Base-by-base conservation (phyloP, 2,329 filamentous ascomycete species). In the Drechmeria coniospora region DNA sequence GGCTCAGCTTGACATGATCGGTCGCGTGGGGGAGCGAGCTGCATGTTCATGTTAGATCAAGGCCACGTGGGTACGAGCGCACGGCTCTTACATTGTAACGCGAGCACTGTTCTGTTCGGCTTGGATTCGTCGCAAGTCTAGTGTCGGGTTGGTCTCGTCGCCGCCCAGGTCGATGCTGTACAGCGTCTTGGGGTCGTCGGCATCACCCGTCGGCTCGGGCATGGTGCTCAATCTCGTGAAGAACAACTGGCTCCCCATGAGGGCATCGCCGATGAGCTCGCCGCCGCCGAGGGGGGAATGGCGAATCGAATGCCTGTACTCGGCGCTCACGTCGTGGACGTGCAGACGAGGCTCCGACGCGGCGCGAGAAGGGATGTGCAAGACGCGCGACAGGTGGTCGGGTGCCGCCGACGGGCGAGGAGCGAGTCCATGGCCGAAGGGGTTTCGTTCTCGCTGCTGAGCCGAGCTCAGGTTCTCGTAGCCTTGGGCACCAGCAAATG, bases 391-490 rank as follows among this genome's bases (percentile, higher is more conserved):
- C 18, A 26, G 25, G 11, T 26, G 17, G 16, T 11, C 6, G 10
- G 25, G 25, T 26, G 25, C 11, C 12, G 25, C 25, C 16, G 25
- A 26, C 8, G 25, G 25, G 8, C 11, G 18, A 7, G n/a, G 16
- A 19, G 25, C 25, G 12, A 26, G 25, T 11, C 25, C 25, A 4
- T 26, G 16, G 25, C 20, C 25, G 17, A 11, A 11, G 8, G 4
- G 8, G 18, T 10, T 8, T 2, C 25, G 25, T 15, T 26, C 25
- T 20, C 8, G 25, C 16, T 26, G 25, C 17, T 20, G 17, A 16
- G 25, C 16, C 25, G 25, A 26, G 14, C 25, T 26, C 10, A 26
- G 25, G n/a, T 15, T 20, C 25, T 26, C 25, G 10, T 26, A 26
- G 25, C 25, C 25, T 12, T 26, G 25, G 14, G 11, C 25, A 11